phyloP scores from a whole-genome alignment of 352 stramenopile species.

The Globisporangium carolinianum region DNA sequence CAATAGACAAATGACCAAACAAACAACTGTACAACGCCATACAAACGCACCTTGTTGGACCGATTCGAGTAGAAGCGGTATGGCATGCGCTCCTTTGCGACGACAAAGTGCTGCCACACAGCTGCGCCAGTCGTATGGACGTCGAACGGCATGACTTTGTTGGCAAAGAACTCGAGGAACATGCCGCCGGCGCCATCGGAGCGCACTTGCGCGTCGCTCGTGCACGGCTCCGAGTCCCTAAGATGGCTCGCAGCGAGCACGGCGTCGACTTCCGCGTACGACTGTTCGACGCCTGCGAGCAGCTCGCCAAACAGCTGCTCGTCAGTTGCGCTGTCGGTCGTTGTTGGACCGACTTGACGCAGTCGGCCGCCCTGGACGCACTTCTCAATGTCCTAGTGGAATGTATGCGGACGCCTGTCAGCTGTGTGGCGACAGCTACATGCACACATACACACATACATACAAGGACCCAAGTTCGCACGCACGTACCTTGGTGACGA shows the following conservation, averaged over 20 bases:
- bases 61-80: conserved; percentile 33
- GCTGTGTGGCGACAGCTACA: background rate
- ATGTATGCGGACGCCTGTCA: background rate
- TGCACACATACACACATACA: background rate
- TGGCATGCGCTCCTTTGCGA: conserved; percentile 30
- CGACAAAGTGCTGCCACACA: conserved; percentile 39
- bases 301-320: conserved; percentile 27
- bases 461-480: no score
- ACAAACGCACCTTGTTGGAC: conserved; percentile 18
- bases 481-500: conserved; percentile 8
- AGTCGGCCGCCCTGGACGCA: background rate
- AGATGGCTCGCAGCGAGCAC: conserved; percentile 27
- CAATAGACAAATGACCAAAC: no score
- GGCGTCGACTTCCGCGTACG: conserved; percentile 27
- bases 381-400: conserved; percentile 10
- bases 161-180: conserved; percentile 43
- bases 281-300: conserved; percentile 23
- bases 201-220: conserved; percentile 32
- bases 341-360: conserved; percentile 17
- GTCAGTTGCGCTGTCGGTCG: conserved; percentile 18
- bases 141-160: conserved; percentile 37
- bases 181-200: conserved; percentile 18
- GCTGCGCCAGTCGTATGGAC: conserved; percentile 22
- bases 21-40: no score
- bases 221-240: conserved; percentile 19